These are phyloP conservation scores for Hanseniaspora uvarum DNA, from an alignment of 1,139 yeast species.

Conservation along the genomic window DNA sequence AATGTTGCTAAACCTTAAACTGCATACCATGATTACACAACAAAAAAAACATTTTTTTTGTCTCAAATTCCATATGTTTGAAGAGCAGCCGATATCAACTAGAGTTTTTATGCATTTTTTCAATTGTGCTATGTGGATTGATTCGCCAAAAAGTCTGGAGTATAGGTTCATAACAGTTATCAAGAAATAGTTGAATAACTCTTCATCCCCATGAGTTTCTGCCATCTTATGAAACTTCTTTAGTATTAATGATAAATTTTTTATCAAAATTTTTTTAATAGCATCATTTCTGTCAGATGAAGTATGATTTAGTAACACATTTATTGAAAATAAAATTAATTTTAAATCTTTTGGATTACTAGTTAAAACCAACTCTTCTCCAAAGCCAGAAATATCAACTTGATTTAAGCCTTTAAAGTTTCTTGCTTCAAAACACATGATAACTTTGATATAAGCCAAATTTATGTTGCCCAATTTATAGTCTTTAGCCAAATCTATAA, in stretches of 20 bases:
- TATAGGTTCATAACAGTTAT: not conserved
- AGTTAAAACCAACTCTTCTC: not conserved
- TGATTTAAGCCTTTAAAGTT: not conserved
- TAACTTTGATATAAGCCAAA: not conserved
- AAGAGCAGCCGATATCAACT: not conserved
- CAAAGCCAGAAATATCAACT: not conserved
- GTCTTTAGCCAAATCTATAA: not conserved
- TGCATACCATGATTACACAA: not conserved
- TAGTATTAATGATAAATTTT: slow-evolving; percentile 1
- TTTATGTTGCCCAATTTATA: not conserved
- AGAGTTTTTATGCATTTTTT: not conserved
- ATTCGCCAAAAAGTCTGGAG: not conserved
- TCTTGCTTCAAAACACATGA: not conserved
- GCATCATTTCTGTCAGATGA: not conserved
- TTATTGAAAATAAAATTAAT: not conserved
- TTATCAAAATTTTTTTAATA: not conserved
- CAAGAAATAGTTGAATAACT: not conserved
- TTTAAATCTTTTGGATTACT: not conserved
- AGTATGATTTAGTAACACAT: not conserved
- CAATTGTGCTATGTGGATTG: not conserved
- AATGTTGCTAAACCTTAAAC: not conserved
- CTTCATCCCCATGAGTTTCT: not conserved
- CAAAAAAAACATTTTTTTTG: slow-evolving; percentile 5
- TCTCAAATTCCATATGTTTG: not conserved
- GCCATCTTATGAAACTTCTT: not conserved